Evolutionary conservation across 192 early-diverging fungal species (phyloP).

Genomic region (Helicostylum pulchrum): DNA sequence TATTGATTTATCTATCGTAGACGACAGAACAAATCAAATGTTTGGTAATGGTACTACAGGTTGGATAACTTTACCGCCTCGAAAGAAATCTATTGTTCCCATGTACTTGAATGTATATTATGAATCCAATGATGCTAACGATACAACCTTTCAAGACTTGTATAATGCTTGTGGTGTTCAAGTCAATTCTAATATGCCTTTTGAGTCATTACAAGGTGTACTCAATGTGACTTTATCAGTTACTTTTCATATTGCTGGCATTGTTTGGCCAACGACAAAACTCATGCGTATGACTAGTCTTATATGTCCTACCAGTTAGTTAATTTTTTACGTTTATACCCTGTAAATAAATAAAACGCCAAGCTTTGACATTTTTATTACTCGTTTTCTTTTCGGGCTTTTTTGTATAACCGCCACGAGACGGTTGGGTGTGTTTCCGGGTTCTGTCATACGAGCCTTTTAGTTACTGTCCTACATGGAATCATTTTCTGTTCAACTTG

Average conservation of each 20-base stretch:
- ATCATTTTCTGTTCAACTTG: too few relatives aligned
- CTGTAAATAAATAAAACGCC: too few relatives aligned
- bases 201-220: background rate
- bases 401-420: too few relatives aligned
- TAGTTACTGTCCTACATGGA: too few relatives aligned
- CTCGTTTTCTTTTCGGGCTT: too few relatives aligned
- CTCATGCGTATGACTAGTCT: background rate
- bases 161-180: slow-evolving; percentile 28
- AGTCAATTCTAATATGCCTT: background rate
- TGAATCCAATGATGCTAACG: slow-evolving; percentile 10
- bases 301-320: background rate
- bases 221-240: slow-evolving; percentile 9
- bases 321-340: background rate
- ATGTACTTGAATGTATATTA: slow-evolving; percentile 16
- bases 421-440: too few relatives aligned
- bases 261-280: slow-evolving; percentile 4
- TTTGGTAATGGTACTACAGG: slow-evolving; percentile 24
- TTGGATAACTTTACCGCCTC: slow-evolving; percentile 9
- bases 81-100: background rate
- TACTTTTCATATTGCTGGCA: slow-evolving; percentile 15
- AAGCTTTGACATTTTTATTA: too few relatives aligned
- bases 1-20: slow-evolving; percentile 15
- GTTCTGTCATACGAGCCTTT: too few relatives aligned
- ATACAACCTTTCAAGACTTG: slow-evolving; percentile 24
- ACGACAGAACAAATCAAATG: slow-evolving; percentile 10